Conservation (phyloP, 129 eudicot species). For the Erigeron canadensis region DNA sequence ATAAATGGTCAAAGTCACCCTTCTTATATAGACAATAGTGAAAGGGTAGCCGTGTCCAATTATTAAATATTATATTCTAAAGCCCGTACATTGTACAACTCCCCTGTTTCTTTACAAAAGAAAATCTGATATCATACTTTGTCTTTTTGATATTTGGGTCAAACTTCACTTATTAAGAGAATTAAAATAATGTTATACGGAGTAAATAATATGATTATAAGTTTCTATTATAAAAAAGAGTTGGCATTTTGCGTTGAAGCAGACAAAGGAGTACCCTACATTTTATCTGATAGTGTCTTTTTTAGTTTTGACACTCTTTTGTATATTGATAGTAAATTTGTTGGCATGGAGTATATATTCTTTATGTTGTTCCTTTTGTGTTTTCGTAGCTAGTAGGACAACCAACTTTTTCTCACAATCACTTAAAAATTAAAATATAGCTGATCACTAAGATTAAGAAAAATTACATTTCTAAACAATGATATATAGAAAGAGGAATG, state of each 20-base stretch:
- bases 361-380: conserved; percentile 22
- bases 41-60: conserved; percentile 40
- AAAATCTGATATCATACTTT: conserved; percentile 13
- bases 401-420: conserved; percentile 11
- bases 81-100: conserved; percentile 33
- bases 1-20: conserved; percentile 26
- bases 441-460: not conserved
- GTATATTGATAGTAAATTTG: conserved; percentile 19
- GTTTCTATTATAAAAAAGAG: too few relatives aligned
- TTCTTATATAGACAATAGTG: conserved; percentile 27
- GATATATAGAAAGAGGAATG: too few relatives aligned
- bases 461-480: not conserved
- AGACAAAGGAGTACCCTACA: not conserved
- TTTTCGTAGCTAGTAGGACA: conserved; percentile 30
- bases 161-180: not conserved
- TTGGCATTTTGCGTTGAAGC: not conserved
- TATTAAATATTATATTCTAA: conserved; percentile 6
- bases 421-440: conserved; percentile 4
- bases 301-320: not conserved
- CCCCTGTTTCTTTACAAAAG: not conserved
- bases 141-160: conserved; percentile 16
- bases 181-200: not conserved
- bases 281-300: not conserved
- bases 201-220: too few relatives aligned
- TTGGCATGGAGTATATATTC: conserved; percentile 21